These are phyloP conservation scores for Trebouxia sp. DNA, from an alignment of 139 green algal genomes.

Conservation along the genomic window DNA sequence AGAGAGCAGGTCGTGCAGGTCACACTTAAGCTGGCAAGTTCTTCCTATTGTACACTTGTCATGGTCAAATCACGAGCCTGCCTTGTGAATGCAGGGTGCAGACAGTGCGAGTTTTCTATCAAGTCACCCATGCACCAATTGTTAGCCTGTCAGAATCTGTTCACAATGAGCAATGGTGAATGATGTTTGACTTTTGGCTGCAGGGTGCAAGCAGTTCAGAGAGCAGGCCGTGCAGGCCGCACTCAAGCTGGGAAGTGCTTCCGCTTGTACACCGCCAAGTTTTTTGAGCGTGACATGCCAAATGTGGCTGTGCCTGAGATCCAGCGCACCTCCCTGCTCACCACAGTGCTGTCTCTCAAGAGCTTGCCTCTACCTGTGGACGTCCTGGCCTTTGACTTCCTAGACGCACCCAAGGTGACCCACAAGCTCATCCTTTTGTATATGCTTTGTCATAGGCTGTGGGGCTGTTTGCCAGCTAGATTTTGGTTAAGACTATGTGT, in stretches of 20 bases:
- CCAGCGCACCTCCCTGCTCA: conserved; percentile 83
- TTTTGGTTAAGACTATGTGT: neutral
- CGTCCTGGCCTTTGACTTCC: conserved; percentile 93
- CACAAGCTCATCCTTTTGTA: neutral
- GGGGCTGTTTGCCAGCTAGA: no score
- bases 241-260: conserved; percentile 90
- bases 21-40: conserved; percentile 86
- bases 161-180: neutral
- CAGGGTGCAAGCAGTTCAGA: conserved; percentile 87
- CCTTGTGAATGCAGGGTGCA: no score
- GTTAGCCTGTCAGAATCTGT: no score
- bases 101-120: no score
- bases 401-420: conserved; percentile 76
- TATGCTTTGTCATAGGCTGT: no score
- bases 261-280: conserved; percentile 87
- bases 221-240: conserved; percentile 85
- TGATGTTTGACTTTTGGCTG: no score
- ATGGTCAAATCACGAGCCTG: no score
- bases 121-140: neutral
- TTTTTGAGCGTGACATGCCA: conserved; percentile 84
- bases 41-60: conserved; percentile 96
- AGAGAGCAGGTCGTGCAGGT: conserved; percentile 87
- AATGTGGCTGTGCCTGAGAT: conserved; percentile 88
- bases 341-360: conserved; percentile 93
- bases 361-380: conserved; percentile 77